A percentile compares a stretch with the other conserved stretches of the same genome.
phyloP scores from a whole-genome alignment of 2,329 filamentous ascomycete genomes.

The Pezicula rhizophila region DNA sequence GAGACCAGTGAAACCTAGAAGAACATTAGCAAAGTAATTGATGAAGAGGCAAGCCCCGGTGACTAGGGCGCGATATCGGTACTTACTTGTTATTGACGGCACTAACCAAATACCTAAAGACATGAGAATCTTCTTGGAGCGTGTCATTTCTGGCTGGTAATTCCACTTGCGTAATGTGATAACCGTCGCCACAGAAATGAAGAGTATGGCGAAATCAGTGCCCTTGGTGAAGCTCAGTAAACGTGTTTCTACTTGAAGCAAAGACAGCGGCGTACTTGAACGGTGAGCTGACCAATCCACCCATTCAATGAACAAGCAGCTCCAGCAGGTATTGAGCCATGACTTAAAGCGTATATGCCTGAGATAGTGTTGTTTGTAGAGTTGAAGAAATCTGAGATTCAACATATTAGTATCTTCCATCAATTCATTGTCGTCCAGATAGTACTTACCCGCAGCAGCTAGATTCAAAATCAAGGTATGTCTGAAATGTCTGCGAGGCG shows the following conservation, averaged over 20 bases:
- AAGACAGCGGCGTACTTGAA: slow-evolving; percentile 26
- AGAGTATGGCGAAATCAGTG: slow-evolving; percentile 36
- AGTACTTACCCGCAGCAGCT: slow-evolving; percentile 11
- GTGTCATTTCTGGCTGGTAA: slow-evolving; percentile 24
- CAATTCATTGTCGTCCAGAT: too few species aligned
- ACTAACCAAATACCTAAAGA: slow-evolving; percentile 10
- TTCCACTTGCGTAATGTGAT: slow-evolving; percentile 32
- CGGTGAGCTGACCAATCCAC: slow-evolving; percentile 38
- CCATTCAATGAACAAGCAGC: slow-evolving; percentile 36
- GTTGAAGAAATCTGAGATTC: slow-evolving; percentile 7
- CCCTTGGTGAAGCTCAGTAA: slow-evolving; percentile 14
- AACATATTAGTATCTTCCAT: not conserved
- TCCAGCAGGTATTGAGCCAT: slow-evolving; percentile 16
- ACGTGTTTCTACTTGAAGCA: not conserved
- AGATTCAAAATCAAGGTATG: slow-evolving; percentile 18
- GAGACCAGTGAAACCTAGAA: slow-evolving; percentile 8
- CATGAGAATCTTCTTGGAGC: slow-evolving; percentile 2
- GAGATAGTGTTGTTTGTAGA: slow-evolving; percentile 11
- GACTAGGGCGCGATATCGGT: too few species aligned
- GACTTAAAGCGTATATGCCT: slow-evolving; percentile 8
- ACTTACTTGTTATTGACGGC: slow-evolving; percentile 9
- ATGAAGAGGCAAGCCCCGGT: not conserved
- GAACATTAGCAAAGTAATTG: not conserved
- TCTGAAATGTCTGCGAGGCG: slow-evolving; percentile 16
- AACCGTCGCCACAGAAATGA: slow-evolving; percentile 37